Evolutionary conservation across 1,284 basidiomycete species (phyloP).

Genomic region (Puccinia coronata): DNA sequence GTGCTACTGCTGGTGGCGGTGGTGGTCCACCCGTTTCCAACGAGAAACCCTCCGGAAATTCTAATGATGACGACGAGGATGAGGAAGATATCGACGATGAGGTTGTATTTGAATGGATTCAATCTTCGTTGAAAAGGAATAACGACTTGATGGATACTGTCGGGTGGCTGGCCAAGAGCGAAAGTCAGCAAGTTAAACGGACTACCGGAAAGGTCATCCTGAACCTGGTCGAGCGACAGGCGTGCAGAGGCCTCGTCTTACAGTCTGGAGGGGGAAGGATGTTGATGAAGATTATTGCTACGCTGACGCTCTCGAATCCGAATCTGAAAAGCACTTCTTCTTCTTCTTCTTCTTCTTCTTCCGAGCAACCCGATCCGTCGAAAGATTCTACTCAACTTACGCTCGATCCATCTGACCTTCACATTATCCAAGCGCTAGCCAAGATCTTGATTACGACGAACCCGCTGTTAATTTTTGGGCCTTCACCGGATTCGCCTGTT

Average conservation of each 20-base stretch:
- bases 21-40: constrained; percentile 43
- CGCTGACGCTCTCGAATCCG: constrained; percentile 26
- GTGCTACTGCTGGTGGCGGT: too few species aligned
- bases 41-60: constrained; percentile 52
- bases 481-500: constrained; percentile 67
- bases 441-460: constrained; percentile 89
- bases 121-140: constrained; percentile 65
- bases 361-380: constrained; percentile 8
- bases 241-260: constrained; percentile 74
- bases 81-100: constrained; percentile 66
- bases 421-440: constrained; percentile 81
- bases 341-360: constrained; percentile 16
- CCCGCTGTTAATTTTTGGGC: constrained; percentile 84
- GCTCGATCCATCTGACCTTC: constrained; percentile 63
- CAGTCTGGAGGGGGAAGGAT: constrained; percentile 79
- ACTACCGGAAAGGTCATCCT: constrained; percentile 65
- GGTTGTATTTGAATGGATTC: constrained; percentile 66
- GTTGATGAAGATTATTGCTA: constrained; percentile 67
- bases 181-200: constrained; percentile 58
- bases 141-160: constrained; percentile 68
- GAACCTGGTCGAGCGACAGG: constrained; percentile 73
- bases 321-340: neutral
- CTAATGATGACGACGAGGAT: too few species aligned
- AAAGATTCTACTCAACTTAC: constrained; percentile 5
- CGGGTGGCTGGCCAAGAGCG: constrained; percentile 61